These are phyloP conservation scores for Neopestalotiopsis clavispora DNA, from an alignment of 2,329 filamentous ascomycete species.

Conservation along the genomic window DNA sequence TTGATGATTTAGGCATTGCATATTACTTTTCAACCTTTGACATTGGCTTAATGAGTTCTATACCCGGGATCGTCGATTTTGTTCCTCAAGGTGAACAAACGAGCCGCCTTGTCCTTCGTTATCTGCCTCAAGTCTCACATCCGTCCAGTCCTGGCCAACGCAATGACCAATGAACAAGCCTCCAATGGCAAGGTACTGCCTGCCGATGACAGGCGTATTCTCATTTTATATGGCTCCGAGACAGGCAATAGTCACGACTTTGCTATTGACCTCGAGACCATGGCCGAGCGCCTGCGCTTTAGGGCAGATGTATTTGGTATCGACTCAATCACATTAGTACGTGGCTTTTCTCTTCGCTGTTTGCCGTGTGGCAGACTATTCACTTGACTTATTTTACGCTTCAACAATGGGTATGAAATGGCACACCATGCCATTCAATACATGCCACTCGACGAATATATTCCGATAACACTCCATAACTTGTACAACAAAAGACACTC, in stretches of 20 bases:
- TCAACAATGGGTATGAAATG: too few relatives aligned
- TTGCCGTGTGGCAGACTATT: not conserved
- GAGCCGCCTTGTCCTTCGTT: not conserved
- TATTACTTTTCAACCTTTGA: not conserved
- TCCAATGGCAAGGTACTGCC: conserved; percentile 23
- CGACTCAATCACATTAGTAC: conserved; percentile 75
- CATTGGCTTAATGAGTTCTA: not conserved
- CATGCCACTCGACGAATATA: not conserved
- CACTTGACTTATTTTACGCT: not conserved
- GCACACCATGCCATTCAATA: too few relatives aligned
- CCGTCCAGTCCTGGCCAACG: not conserved
- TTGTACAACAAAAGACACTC: not conserved
- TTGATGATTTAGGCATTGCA: not conserved
- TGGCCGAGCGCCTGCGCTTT: conserved; percentile 81
- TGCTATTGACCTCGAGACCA: conserved; percentile 79
- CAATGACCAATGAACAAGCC: conserved; percentile 5
- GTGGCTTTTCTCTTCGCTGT: conserved; percentile 35
- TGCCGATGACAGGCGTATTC: conserved; percentile 47
- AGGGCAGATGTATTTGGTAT: conserved; percentile 76
- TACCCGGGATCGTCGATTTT: not conserved
- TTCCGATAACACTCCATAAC: not conserved
- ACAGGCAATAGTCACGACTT: conserved; percentile 94
- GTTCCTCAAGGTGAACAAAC: not conserved
- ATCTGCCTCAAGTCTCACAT: not conserved
- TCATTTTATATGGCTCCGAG: conserved; percentile 92